Conservation (phyloP, 352 stramenopile genomes). For the Phytophthora foliorum region DNA sequence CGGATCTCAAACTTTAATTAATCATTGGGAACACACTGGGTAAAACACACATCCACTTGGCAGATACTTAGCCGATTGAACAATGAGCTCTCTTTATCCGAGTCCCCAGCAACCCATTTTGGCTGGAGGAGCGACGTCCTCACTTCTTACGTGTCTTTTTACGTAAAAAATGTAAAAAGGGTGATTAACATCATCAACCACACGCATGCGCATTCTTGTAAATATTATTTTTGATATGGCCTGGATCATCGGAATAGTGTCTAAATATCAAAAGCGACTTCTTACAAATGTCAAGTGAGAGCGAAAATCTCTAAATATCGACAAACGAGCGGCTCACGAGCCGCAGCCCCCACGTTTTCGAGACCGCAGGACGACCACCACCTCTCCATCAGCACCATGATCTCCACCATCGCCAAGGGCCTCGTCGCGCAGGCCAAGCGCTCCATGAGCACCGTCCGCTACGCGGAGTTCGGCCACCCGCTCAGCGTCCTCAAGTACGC, state of each 20-base stretch:
- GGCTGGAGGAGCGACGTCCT: slow-evolving; percentile 16
- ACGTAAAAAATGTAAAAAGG: too few species aligned
- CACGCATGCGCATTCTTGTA: too few species aligned
- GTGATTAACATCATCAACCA: too few species aligned
- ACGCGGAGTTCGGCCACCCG: slow-evolving; percentile 78
- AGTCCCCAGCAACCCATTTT: too few species aligned
- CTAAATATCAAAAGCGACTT: slow-evolving; percentile 17
- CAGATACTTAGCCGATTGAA: neutral
- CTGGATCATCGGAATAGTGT: slow-evolving; percentile 32
- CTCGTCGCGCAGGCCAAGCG: slow-evolving; percentile 53
- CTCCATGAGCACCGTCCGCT: slow-evolving; percentile 82
- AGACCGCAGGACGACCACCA: slow-evolving; percentile 1
- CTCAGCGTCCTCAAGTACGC: slow-evolving; percentile 71
- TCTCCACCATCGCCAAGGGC: slow-evolving; percentile 71
- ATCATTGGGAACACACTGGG: slow-evolving; percentile 63
- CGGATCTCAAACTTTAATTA: slow-evolving; percentile 91
- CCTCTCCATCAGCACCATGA: slow-evolving; percentile 44
- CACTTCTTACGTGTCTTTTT: slow-evolving; percentile 16
- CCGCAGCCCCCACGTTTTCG: slow-evolving; percentile 15
- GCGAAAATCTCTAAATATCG: slow-evolving; percentile 1
- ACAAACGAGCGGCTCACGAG: slow-evolving; percentile 27
- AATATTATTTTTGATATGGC: too few species aligned
- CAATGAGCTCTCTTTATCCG: slow-evolving; percentile 16
- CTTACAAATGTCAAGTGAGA: slow-evolving; percentile 18
- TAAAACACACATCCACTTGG: neutral